Base-by-base conservation (phyloP, 345 rosid genomes). In the Anacardium occidentale region DNA sequence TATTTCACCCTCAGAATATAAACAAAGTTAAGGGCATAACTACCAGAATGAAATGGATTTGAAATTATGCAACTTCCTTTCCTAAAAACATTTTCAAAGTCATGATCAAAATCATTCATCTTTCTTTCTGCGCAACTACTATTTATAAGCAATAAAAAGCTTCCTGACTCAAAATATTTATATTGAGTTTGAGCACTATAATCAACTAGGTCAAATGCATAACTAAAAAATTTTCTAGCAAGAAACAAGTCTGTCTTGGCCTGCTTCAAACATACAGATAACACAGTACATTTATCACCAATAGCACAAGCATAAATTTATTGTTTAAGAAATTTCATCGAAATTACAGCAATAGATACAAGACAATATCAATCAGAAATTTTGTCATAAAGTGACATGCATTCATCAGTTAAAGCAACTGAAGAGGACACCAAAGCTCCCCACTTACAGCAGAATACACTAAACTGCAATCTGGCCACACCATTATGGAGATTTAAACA, bases 381-480 rank as follows among this genome's bases (percentile, higher is more conserved):
- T 61, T 18, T 45, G 47, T 18, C 8, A 26, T 57, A 11, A 20
- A 59, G 12, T 20, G 11, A 14, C 10, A 25, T 9, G 14, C 21
- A 58, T 26, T 58, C 66, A 48, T 71, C 32, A 61, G 64, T 12
- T 60, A 50, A 58, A 70, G 25, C 10, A 58, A 62, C 51, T 62
- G 22, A 42, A 7, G 20, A 47, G 24, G 32, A 24, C 8, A 55
- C 50, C 53, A 61, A 68, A 34, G 71, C 34, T 62, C 42, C 45
- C 40, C 22, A 45, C 17, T 40, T 45, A 29, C 56, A 26, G 26
- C 10, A 21, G 71, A 7, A 64, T 32, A 54, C 34, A 60, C 48
- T 15, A 42, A 22, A 64, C 53, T 56, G 50, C 63, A 55, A 4
- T 21, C 22, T 69, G 1, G 44, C 21, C 60, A 4, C 54, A 70